Evolutionary conservation across 805 yeast genomes (phyloP), one percentile per base, ranked within the genome.

Genomic region (Suhomyces sp.): DNA sequence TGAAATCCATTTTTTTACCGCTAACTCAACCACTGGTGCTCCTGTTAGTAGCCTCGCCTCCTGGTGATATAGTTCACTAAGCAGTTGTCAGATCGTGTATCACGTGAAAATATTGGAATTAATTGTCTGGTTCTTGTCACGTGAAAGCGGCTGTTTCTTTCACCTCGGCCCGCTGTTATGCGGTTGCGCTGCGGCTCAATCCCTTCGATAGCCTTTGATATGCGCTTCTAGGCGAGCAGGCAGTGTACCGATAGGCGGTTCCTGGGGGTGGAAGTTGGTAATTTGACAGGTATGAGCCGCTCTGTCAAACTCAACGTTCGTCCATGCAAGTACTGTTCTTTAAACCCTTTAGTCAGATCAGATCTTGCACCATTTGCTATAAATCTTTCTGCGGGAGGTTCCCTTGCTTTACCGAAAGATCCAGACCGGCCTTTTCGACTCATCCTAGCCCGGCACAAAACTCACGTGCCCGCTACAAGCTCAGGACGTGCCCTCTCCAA

Each of bases 201-300:
- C 20, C 48, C 43, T 21, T 21, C 48, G 10, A 21, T 33, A 17
- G 41, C 48, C 48, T 29, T 12, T 4, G n/a, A 7, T 15, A 46
- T 12, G 43, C 48, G 48, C 29, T 17, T 19, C 8, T 45, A 45
- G 13, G 33, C 46, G 46, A 22, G 10, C 31, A 12, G 9, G 13
- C 8, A 2, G 17, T 21, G 27, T 15, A 5, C 22, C 20, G 41
- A 22, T 33, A 22, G 48, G 48, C 35, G 35, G 35, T 27, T 12
- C 31, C n/a, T 10, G 35, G 17, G 35, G 35, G 35, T 31, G 12
- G 35, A n/a, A 17, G 9, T 31, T 31, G 7, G 12, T 3, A 4
- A 22, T 37, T 17, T 37, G 41, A 37, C 41, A 37, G 41, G 41
- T 37, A 8, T 43, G 47, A 44, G 47, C 47, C 47, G 47, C 29